These are phyloP conservation scores for Monilinia fructicola DNA, from an alignment of 2,329 filamentous ascomycete species.

Conservation along the genomic window DNA sequence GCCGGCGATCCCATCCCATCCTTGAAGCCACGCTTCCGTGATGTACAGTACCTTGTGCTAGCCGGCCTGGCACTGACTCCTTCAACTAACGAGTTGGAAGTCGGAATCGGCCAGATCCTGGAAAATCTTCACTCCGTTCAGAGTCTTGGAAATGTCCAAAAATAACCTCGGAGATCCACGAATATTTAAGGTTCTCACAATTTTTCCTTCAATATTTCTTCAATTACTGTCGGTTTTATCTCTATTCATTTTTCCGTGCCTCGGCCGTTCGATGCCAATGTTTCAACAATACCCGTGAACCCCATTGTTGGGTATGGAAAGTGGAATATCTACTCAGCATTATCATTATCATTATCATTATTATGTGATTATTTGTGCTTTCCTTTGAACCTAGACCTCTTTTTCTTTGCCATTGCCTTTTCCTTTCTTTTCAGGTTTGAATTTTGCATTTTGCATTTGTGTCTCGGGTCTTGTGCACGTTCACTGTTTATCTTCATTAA, in stretches of 20 bases:
- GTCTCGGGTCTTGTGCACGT: not conserved
- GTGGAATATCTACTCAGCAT: not conserved
- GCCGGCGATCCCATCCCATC: not conserved
- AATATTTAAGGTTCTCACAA: not conserved
- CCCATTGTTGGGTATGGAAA: not conserved
- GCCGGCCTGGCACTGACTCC: not conserved
- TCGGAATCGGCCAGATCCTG: not conserved
- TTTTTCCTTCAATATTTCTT: not conserved
- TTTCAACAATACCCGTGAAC: no score
- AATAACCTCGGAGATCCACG: not conserved
- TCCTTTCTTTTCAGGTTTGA: not conserved
- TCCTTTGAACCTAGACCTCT: not conserved
- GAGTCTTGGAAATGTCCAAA: not conserved
- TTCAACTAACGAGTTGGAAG: constrained; percentile 1
- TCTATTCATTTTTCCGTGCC: constrained; percentile 21
- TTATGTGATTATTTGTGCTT: not conserved
- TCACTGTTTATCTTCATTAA: not conserved
- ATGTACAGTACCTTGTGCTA: not conserved
- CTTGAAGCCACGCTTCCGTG: not conserved
- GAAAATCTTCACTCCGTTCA: not conserved
- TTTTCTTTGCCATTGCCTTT: not conserved
- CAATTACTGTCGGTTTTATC: not conserved
- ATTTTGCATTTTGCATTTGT: not conserved
- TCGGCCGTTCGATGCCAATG: constrained; percentile 11
- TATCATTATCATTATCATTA: not conserved